Evolutionary conservation across 2,329 filamentous ascomycete genomes (phyloP), one percentile per base, ranked within the genome.

Genomic region (Rutstroemia sp.): DNA sequence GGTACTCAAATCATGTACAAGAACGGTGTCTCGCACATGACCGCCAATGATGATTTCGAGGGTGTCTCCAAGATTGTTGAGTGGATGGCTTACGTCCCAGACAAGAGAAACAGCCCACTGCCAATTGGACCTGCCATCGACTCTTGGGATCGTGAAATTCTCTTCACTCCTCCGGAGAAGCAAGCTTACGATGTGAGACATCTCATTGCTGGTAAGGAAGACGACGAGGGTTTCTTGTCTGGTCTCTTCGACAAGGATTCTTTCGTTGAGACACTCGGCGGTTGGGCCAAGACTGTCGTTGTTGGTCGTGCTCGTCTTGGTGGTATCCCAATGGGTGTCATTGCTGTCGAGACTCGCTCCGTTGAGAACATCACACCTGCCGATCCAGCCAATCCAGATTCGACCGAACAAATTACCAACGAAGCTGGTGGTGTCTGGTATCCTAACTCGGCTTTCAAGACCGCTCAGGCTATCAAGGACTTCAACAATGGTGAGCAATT

Each of bases 1-100:
- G 94, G 94, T 67, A 99, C 94, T n/a, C 94, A 99, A 76, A 99
- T 99, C 81, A 99, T 99, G 94, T 97, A 99, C 84, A 92, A 89
- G 77, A 99, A 99, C 72, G 94, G 94, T 83, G 94, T 99, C 44
- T 97, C 94, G 21, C 94, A 99, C 78, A 92, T 97, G 89, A 96
- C 92, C 64, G 94, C 94, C 68, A 88, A 87, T 65, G 92, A 99
- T 69, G 94, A 99, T 76, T 97, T 99, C 67, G 92, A 92, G 68
- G 94, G 94, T 82, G 89, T 99, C 21, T 91, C 89, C 68, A 95
- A 95, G 81, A 97, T 99, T 70, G 90, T 97, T 50, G 88, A 95
- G 72, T 99, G 94, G 94, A 84, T 99, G 80, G 94, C 92, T 2
- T 99, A 91, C 69, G 88, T 99, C 30, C 94, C 94, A 25, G 92